These are phyloP conservation scores for Phoma sp. DNA, from an alignment of 2,329 filamentous ascomycete genomes.

Conservation along the genomic window DNA sequence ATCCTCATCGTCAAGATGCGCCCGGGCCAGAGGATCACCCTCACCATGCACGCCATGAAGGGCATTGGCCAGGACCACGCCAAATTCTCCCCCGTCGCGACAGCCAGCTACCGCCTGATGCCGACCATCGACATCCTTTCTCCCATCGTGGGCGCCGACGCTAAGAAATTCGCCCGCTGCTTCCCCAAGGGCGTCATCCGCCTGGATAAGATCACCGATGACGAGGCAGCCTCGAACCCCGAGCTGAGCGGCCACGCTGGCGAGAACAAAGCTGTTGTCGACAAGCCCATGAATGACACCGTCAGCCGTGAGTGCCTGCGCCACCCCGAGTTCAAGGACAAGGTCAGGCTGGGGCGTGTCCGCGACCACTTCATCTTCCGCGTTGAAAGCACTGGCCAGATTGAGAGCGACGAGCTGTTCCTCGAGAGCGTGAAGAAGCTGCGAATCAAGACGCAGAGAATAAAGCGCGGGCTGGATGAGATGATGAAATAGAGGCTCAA, in stretches of 20 bases:
- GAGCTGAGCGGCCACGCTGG: conserved; percentile 77
- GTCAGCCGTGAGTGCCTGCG: conserved; percentile 92
- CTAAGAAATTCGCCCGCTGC: conserved; percentile 86
- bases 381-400: conserved; percentile 93
- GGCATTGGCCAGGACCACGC: conserved; percentile 93
- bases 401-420: conserved; percentile 92
- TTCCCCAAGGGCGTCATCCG: conserved; percentile 89
- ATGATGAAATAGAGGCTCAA: conserved; percentile 32
- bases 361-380: conserved; percentile 98
- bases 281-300: conserved; percentile 89
- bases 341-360: conserved; percentile 89
- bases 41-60: conserved; percentile 93
- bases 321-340: conserved; percentile 91
- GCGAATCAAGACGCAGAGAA: conserved; percentile 79
- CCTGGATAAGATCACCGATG: conserved; percentile 71
- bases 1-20: conserved; percentile 94
- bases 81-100: conserved; percentile 96
- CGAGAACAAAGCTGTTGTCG: conserved; percentile 85
- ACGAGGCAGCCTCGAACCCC: conserved; percentile 66
- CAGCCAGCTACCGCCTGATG: conserved; percentile 88
- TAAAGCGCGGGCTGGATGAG: conserved; percentile 71
- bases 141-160: conserved; percentile 86
- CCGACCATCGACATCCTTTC: conserved; percentile 82
- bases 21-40: conserved; percentile 83
- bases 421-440: conserved; percentile 84